Conservation (phyloP, 805 yeast species). For the Hanseniaspora lachancei region DNA sequence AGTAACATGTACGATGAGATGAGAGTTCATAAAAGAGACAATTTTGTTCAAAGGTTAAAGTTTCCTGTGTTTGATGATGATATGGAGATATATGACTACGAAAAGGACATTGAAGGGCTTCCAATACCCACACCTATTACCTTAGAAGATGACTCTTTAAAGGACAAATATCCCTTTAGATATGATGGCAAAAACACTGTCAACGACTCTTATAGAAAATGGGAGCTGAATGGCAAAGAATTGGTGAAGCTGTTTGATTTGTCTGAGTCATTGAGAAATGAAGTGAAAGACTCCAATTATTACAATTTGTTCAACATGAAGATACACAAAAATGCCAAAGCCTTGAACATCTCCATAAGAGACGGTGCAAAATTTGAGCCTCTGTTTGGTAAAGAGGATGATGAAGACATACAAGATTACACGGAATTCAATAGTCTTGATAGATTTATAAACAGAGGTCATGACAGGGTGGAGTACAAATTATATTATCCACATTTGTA, state of each 20-base stretch:
- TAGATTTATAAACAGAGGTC: conserved; percentile 66
- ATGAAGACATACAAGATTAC: conserved; percentile 51
- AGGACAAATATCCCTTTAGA: conserved; percentile 66
- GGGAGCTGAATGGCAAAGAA: conserved; percentile 50
- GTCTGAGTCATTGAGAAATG: conserved; percentile 58
- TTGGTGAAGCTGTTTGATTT: conserved; percentile 56
- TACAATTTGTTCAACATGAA: conserved; percentile 62
- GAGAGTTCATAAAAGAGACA: conserved; percentile 87
- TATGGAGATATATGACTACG: conserved; percentile 78
- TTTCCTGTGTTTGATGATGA: conserved; percentile 97
- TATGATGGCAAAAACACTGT: conserved; percentile 40
- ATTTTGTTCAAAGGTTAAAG: conserved; percentile 79
- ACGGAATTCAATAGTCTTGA: conserved; percentile 86
- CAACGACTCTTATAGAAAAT: conserved; percentile 49
- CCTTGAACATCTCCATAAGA: conserved; percentile 72
- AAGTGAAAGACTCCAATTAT: conserved; percentile 44
- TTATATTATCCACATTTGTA: conserved; percentile 80
- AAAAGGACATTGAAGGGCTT: conserved; percentile 61
- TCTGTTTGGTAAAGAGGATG: conserved; percentile 49
- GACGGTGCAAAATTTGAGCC: conserved; percentile 97
- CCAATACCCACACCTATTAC: conserved; percentile 64
- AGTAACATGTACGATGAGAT: conserved; percentile 82
- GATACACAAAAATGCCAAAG: conserved; percentile 81
- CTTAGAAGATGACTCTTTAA: conserved; percentile 69
- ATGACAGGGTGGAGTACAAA: conserved; percentile 67